These are phyloP conservation scores for Skeletonema tropicum DNA, from an alignment of 108 stramenopile genomes.

Conservation along the genomic window DNA sequence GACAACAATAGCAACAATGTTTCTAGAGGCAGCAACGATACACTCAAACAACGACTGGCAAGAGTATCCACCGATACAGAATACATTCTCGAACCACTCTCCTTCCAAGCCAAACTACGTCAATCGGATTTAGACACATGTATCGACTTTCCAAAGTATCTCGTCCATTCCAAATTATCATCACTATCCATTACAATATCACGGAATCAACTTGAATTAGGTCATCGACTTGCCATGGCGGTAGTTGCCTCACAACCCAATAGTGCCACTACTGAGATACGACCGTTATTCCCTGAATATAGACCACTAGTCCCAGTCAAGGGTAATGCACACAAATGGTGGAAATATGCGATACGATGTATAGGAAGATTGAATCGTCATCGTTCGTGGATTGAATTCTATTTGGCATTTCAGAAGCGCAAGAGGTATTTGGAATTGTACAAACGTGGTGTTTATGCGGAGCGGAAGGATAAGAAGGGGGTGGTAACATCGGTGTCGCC, in stretches of 20 bases:
- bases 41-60: constrained; percentile 21
- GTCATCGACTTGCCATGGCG: constrained; percentile 48
- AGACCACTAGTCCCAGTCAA: constrained; percentile 52
- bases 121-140: constrained; percentile 70
- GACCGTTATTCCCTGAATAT: constrained; percentile 88
- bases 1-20: constrained; percentile 15
- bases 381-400: constrained; percentile 77
- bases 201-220: constrained; percentile 73
- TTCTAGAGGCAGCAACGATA: not conserved
- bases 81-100: constrained; percentile 74
- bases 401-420: constrained; percentile 65
- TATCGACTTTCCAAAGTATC: constrained; percentile 79
- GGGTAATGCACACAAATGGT: constrained; percentile 67
- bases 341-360: constrained; percentile 80
- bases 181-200: constrained; percentile 63
- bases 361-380: constrained; percentile 79
- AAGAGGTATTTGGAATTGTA: constrained; percentile 81
- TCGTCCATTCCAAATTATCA: constrained; percentile 68
- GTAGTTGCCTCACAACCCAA: constrained; percentile 33
- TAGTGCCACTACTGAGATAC: not conserved
- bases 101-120: constrained; percentile 77
- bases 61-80: constrained; percentile 34
- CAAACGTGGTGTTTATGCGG: constrained; percentile 60
- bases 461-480: not conserved
- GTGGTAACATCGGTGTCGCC: constrained; percentile 22